Base-by-base conservation (phyloP, 2,329 filamentous ascomycete species). In the Fusarium xylarioides region DNA sequence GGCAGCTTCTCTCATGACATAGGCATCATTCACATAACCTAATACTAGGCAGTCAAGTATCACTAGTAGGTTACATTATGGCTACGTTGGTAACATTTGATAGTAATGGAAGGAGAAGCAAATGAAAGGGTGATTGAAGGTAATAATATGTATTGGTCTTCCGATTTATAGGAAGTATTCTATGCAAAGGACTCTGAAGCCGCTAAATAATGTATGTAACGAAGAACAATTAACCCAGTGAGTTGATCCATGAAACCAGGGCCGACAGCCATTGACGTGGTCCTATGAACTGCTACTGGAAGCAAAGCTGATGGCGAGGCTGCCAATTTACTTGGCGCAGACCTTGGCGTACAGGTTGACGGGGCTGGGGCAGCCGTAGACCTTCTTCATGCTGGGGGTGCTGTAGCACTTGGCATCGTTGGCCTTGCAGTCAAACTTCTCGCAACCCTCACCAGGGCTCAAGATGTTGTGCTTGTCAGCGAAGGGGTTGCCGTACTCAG, bases 291-390 rank as follows among this genome's bases (percentile, higher is more conserved):
- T 63, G 55, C 55, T 32, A 28, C 37, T 43, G 30, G 63, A n/a
- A 63, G 26, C 32, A 35, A 44, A 5, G 14, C 1, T 28, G 15
- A 21, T 23, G 19, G 4, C 16, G 28, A n/a, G 12, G 23, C 40
- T 19, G 6, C 28, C 23, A 43, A 11, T 54, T 72, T 70, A 77
- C 63, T 78, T 67, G 53, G 74, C 65, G 46, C 80, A 82, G 58
- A 82, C 62, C 18, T 63, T 67, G 23, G 79, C 77, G 40, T 79
- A 79, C 44, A 85, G 71, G 54, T 81, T 78, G 35, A 83, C 81
- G 14, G 83, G 83, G 72, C 80, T 75, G 6, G 83, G 82, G 79
- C 83, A 85, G 61, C 81, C 80, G 62, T 80, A 82, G 14, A 84
- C 82, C 73, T 79, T 84, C 80, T 82, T 83, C 46, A 66, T 52